Conservation (phyloP, 352 stramenopile genomes). For the Pythium rhizo-oryzae region DNA sequence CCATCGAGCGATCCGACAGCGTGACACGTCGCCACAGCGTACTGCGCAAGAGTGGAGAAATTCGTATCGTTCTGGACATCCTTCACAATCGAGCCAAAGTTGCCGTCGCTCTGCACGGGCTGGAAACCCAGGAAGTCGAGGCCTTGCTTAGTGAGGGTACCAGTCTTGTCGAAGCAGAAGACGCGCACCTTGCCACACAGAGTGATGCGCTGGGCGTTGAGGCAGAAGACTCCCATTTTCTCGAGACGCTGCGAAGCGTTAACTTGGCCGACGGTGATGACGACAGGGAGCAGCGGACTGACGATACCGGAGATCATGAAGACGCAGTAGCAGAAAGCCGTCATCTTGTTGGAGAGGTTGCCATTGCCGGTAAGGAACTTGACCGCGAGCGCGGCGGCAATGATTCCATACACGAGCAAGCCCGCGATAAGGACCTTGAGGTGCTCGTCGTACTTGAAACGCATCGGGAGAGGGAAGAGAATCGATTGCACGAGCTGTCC, state of each 20-base stretch:
- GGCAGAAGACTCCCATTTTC: constrained; percentile 76
- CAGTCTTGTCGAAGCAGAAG: constrained; percentile 94
- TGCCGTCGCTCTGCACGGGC: constrained; percentile 33
- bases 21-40: constrained; percentile 82
- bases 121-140: constrained; percentile 79
- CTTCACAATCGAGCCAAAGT: constrained; percentile 26
- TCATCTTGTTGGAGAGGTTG: constrained; percentile 70
- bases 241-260: constrained; percentile 82
- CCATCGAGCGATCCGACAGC: constrained; percentile 71
- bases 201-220: constrained; percentile 84
- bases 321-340: constrained; percentile 73
- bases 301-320: constrained; percentile 82
- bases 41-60: constrained; percentile 31
- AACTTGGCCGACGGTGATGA: constrained; percentile 88
- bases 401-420: constrained; percentile 72
- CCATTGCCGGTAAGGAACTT: constrained; percentile 69
- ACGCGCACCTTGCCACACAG: constrained; percentile 88
- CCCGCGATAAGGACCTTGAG: constrained; percentile 82
- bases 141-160: constrained; percentile 90
- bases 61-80: neutral
- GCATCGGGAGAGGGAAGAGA: constrained; percentile 80
- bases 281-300: constrained; percentile 85
- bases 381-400: constrained; percentile 70
- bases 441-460: constrained; percentile 93
- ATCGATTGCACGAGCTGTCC: constrained; percentile 90